phyloP scores from a whole-genome alignment of 352 stramenopile species.

The Hyaloperonospora arabidopsidis region DNA sequence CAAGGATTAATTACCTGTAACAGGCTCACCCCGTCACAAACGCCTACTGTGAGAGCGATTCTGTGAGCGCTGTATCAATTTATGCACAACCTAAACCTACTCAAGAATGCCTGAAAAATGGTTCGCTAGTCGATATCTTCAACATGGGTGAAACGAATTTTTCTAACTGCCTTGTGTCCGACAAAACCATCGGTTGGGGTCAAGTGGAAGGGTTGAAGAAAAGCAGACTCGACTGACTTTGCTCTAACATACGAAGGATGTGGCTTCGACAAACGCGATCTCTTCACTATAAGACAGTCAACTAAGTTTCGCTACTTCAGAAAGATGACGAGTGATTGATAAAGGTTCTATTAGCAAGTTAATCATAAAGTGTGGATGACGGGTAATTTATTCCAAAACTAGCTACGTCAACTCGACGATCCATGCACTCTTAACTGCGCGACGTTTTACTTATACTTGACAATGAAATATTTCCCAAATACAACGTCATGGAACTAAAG shows the following conservation, averaged over 20 bases:
- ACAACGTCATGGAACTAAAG: background rate
- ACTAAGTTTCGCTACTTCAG: slow-evolving; percentile 1
- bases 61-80: background rate
- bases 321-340: background rate
- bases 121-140: slow-evolving; percentile 1
- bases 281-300: background rate
- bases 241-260: background rate
- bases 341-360: background rate
- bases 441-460: slow-evolving; percentile 3
- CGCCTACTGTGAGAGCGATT: background rate
- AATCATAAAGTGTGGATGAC: slow-evolving; percentile 6
- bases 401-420: too few species aligned
- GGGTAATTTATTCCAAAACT: too few species aligned
- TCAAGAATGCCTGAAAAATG: background rate
- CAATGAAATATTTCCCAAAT: background rate
- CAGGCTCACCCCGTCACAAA: too few species aligned
- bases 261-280: slow-evolving; percentile 1
- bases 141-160: background rate
- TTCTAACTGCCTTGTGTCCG: background rate
- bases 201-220: slow-evolving; percentile 2
- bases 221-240: background rate
- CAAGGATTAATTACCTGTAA: too few species aligned
- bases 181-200: background rate
- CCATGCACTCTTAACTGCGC: background rate
- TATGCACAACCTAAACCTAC: background rate